Base-by-base conservation (phyloP, 2,329 filamentous ascomycete genomes). In the Pseudogymnoascus sp. region DNA sequence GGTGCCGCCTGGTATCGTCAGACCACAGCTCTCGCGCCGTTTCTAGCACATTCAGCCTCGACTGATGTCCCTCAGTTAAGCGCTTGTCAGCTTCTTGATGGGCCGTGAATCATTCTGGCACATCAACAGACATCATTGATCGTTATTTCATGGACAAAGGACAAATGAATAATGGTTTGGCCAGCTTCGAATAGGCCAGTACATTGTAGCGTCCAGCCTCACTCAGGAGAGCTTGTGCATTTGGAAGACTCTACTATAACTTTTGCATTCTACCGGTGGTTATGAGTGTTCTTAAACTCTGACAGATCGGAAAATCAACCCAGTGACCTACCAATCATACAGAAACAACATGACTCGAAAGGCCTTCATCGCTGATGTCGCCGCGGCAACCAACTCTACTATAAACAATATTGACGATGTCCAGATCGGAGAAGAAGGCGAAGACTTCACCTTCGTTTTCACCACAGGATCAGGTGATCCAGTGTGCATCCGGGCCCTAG, bases 381-480 rank as follows among this genome's bases (percentile, higher is more conserved):
- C 69, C 29, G 65, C 75, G 79, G 69, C 76, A 64, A 69, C 12
- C 68, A 70, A 40, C 69, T 74, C 18, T 68, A 68, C 2, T 75
- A 68, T 84, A 55, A 65, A 75, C 0, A 74, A 79, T 58, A 77
- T 94, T 58, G 74, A 74, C 58, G 70, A 78, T 35, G 75, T 96
- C 25, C 74, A 75, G 35, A 76, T 77, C 36, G 88, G 88, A 13
- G 84, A 86, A 4, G 87, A 88, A 33, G 88, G 93, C 72, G 89
- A 88, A 59, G 84, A 89, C 62, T 78, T 95, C 62, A 80, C 80
- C 12, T 88, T 93, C 71, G 77, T 74, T 4, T 89, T 80, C 67
- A 64, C 70, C 74, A 74, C 68, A 35, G 35, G 42, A 45, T 61
- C 64, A 52, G 67, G 65, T 7, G 21, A 60, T 12, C 66, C 69